Evolutionary conservation across 768 basidiomycete species (phyloP), one percentile per base, ranked within the genome.

Genomic region (Trametes sanguinea): DNA sequence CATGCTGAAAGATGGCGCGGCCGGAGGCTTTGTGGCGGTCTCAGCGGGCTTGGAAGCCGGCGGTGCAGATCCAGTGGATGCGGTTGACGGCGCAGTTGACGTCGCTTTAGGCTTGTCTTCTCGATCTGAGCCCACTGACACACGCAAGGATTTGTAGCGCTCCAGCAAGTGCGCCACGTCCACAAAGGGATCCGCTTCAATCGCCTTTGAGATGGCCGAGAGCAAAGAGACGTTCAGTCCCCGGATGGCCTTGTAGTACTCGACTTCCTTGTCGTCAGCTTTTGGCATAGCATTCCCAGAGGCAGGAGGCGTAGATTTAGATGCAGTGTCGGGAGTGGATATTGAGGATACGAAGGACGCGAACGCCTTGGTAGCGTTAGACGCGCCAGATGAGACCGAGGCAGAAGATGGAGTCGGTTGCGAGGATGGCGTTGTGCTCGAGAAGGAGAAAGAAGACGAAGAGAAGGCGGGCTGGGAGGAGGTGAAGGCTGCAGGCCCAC

Each of bases 191-290:
- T 92, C 89, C 14, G 80, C 76, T 51, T 88, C 83, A 22, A 89
- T 76, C 22, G 83, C 81, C 61, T 82, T 81, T 33, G 82, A 77
- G 56, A 90, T 71, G 13, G 83, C 80, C n/a, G 81, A 76, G 27
- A 88, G 70, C 62, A 92, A 77, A 2, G 88, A 89, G 37, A 81
- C 73, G 68, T 92, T 92, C 44, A 92, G 79, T 13, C 89, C 90
- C 39, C 90, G 85, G n/a, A 92, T 80, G 29, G 85, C 82, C 43
- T 76, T 83, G 75, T 85, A 90, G 69, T 87, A 90, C 54, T 83
- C 82, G 14, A 84, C 66, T 39, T 80, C 78, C 40, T 73, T 69
- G 64, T 73, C 63, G 65, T 75, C 65, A 11, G 65, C 65, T 11
- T 67, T 64, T 0, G 60, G 45, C 14, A 62, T 60, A 11, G 51